Conservation (phyloP, 768 basidiomycete species). For the Pleurotus platypus region DNA sequence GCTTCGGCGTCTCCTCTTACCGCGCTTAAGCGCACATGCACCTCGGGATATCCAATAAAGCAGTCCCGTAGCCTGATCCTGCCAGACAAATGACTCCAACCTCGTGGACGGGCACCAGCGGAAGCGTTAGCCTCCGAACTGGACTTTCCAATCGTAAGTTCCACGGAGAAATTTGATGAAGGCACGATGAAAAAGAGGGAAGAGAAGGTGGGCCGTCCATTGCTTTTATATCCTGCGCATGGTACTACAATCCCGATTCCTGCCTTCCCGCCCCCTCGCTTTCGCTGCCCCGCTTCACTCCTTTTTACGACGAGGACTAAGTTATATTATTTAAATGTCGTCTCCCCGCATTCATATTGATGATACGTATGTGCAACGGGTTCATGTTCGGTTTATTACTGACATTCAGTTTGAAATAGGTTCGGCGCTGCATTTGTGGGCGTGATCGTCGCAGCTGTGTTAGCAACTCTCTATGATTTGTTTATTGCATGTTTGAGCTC, state of each 20-base stretch:
- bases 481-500: neutral
- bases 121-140: neutral
- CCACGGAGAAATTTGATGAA: slow-evolving; percentile 1
- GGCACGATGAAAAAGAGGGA: neutral
- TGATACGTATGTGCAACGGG: neutral
- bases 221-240: neutral
- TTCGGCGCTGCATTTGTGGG: slow-evolving; percentile 45
- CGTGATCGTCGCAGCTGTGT: slow-evolving; percentile 25
- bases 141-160: neutral
- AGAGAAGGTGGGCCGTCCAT: neutral
- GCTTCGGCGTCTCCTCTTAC: neutral
- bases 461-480: neutral
- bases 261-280: neutral
- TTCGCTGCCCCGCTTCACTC: neutral
- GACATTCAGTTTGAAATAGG: slow-evolving; percentile 15
- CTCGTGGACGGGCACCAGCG: neutral
- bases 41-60: neutral
- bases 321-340: neutral
- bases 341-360: neutral
- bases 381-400: neutral
- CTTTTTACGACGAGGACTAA: neutral
- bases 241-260: neutral
- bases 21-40: neutral
- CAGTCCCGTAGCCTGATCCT: neutral
- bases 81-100: neutral